phyloP scores from a whole-genome alignment of 805 yeast genomes.

The Candida incommunis region DNA sequence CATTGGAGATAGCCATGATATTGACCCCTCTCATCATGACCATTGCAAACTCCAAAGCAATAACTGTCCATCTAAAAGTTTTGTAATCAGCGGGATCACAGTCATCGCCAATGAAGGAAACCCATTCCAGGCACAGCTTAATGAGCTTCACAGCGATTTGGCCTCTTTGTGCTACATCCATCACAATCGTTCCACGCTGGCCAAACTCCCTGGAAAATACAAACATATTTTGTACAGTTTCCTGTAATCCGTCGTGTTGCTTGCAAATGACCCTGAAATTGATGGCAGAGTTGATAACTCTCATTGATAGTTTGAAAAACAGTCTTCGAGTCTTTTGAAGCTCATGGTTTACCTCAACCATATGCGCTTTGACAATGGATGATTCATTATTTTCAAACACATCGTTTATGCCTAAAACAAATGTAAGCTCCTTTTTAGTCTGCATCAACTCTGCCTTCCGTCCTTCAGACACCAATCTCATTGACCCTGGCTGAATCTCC shows the following conservation, averaged over 20 bases:
- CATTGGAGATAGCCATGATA: constrained; percentile 64
- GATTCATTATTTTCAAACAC: constrained; percentile 33
- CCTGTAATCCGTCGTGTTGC: constrained; percentile 53
- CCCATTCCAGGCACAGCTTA: constrained; percentile 76
- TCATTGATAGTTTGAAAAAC: constrained; percentile 52
- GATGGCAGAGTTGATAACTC: constrained; percentile 48
- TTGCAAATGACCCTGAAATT: constrained; percentile 39
- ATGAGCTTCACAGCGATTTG: constrained; percentile 59
- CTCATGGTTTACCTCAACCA: constrained; percentile 60
- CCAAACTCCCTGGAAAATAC: constrained; percentile 74
- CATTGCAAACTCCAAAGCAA: constrained; percentile 93
- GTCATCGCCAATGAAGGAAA: constrained; percentile 83
- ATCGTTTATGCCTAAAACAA: constrained; percentile 40
- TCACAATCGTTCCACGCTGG: constrained; percentile 47
- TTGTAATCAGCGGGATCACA: constrained; percentile 84
- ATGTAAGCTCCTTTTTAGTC: constrained; percentile 42
- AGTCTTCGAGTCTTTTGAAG: constrained; percentile 49
- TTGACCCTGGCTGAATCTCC: constrained; percentile 53
- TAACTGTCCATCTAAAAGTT: constrained; percentile 92
- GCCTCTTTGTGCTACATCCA: constrained; percentile 54
- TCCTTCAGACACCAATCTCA: constrained; percentile 55
- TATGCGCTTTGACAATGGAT: constrained; percentile 43
- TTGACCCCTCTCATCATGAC: constrained; percentile 84
- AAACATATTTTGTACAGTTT: constrained; percentile 58
- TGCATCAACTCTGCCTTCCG: constrained; percentile 44